A percentile compares a stretch with the other conserved stretches of the same genome.
These are phyloP conservation scores for Solanum chacoense DNA, from an alignment of 305 asterid genomes.

Conservation along the genomic window DNA sequence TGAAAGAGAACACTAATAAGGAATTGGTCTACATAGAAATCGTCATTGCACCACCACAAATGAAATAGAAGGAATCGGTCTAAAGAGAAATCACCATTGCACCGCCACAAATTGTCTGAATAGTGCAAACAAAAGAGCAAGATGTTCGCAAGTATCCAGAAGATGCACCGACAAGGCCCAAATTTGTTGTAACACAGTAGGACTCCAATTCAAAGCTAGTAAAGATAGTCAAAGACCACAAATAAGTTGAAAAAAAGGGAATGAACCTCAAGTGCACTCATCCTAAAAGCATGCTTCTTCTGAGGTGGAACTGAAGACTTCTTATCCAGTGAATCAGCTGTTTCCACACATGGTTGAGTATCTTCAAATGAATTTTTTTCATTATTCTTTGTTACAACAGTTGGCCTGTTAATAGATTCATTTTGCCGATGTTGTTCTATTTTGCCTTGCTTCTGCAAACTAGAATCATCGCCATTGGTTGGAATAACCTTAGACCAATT, in stretches of 20 bases:
- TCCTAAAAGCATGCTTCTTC: constrained; percentile 45
- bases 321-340: constrained; percentile 17
- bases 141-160: not conserved
- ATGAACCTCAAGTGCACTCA: constrained; percentile 57
- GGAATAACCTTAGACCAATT: constrained; percentile 15
- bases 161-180: not conserved
- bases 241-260: not conserved
- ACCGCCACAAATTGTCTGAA: not conserved
- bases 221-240: not conserved
- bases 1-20: not conserved
- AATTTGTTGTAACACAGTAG: not conserved
- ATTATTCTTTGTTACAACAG: constrained; percentile 17
- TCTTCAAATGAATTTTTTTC: constrained; percentile 19
- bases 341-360: not conserved
- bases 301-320: constrained; percentile 31
- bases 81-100: not conserved
- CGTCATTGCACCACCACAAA: not conserved
- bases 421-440: constrained; percentile 23
- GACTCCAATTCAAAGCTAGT: not conserved
- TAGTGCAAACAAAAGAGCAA: not conserved
- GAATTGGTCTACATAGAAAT: not conserved
- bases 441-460: constrained; percentile 19
- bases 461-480: constrained; percentile 23
- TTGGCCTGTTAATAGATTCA: constrained; percentile 9
- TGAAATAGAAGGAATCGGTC: not conserved